phyloP scores from a whole-genome alignment of 2,329 filamentous ascomycete genomes.

The Nothophaeocryptopus gaeumannii region DNA sequence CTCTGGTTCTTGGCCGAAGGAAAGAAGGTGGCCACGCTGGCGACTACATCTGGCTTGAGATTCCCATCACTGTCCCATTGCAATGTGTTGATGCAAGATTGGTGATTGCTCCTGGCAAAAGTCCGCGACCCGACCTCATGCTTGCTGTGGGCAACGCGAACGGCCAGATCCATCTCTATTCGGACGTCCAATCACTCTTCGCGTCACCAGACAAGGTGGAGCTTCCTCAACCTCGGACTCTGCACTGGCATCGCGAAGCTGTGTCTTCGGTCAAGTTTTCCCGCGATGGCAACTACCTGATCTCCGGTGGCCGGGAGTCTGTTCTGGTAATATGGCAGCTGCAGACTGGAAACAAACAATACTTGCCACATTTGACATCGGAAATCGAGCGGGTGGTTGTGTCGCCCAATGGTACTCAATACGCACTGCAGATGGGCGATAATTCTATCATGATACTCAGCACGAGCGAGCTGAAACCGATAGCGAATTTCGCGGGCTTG shows the following conservation, averaged over 20 bases:
- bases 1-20: conserved; percentile 60
- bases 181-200: conserved; percentile 38
- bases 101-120: conserved; percentile 27
- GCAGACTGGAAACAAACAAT: conserved; percentile 77
- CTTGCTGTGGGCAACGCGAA: conserved; percentile 73
- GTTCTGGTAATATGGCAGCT: conserved; percentile 91
- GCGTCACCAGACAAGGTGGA: conserved; percentile 19
- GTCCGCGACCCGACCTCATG: conserved; percentile 55
- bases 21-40: conserved; percentile 31
- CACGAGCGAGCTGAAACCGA: conserved; percentile 82
- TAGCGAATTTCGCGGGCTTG: conserved; percentile 77
- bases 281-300: conserved; percentile 88
- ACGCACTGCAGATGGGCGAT: conserved; percentile 81
- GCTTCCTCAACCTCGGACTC: conserved; percentile 56
- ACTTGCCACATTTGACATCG: conserved; percentile 84
- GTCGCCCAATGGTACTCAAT: conserved; percentile 74
- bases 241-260: conserved; percentile 88
- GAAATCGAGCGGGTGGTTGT: conserved; percentile 81
- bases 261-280: conserved; percentile 91
- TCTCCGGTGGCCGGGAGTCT: conserved; percentile 89
- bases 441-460: conserved; percentile 90
- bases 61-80: conserved; percentile 60
- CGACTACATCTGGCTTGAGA: conserved; percentile 54
- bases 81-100: conserved; percentile 63
- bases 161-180: conserved; percentile 78